Percentiles rank a stretch among this genome's conserved stretches.
These are phyloP conservation scores for Bipolaris victoriae DNA, from an alignment of 2,329 filamentous ascomycete genomes.

Conservation along the genomic window DNA sequence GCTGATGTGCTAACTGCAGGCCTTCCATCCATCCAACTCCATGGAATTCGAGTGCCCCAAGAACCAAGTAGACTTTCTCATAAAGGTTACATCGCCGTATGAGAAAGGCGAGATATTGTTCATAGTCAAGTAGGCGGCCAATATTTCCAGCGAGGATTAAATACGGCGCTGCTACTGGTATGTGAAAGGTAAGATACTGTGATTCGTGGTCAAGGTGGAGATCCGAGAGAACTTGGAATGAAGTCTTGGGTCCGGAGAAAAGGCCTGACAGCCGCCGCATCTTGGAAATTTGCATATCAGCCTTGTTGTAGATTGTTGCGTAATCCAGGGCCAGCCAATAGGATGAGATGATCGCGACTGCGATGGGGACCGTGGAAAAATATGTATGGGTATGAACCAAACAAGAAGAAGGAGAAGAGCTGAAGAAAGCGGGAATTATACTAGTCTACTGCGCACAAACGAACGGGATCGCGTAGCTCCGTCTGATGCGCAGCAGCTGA, in stretches of 20 bases:
- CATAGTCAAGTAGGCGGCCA: constrained; percentile 41
- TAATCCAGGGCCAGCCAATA: not conserved
- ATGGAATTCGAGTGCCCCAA: constrained; percentile 39
- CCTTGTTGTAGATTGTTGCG: not conserved
- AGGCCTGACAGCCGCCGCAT: constrained; percentile 36
- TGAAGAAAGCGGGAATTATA: not conserved
- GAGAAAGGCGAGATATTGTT: constrained; percentile 40
- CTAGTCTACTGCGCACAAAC: not conserved
- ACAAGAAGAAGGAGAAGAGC: not conserved
- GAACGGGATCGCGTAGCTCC: not conserved
- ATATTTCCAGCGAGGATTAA: constrained; percentile 43
- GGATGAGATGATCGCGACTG: not conserved
- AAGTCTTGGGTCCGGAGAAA: constrained; percentile 31
- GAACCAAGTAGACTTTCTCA: constrained; percentile 39
- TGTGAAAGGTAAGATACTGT: constrained; percentile 42
- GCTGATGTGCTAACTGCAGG: constrained; percentile 31
- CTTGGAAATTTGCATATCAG: constrained; percentile 12
- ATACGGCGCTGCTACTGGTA: constrained; percentile 35
- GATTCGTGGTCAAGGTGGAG: constrained; percentile 38
- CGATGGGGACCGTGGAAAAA: not conserved
- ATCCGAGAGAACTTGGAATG: constrained; percentile 44
- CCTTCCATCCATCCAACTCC: constrained; percentile 33
- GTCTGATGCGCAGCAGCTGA: constrained; percentile 15
- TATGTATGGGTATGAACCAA: not conserved
- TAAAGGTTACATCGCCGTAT: constrained; percentile 38